Evolutionary conservation across 495 filamentous ascomycete species (phyloP).

Genomic region (Xylaria nigripes): DNA sequence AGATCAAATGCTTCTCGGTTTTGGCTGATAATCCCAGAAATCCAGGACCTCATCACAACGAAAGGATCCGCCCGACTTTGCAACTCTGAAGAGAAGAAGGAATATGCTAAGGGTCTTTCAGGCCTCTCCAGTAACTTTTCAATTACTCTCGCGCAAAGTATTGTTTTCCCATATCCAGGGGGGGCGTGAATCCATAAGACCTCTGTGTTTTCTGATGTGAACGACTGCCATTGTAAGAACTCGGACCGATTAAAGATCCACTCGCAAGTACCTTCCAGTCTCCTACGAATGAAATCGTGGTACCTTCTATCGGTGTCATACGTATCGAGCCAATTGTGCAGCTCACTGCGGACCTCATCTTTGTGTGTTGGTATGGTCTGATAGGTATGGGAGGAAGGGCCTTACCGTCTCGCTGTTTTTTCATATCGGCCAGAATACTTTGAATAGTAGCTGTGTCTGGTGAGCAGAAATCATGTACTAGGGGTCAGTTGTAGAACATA

Average conservation of each 20-base stretch:
- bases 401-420: background rate
- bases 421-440: background rate
- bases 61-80: conserved; percentile 17
- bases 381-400: too few species aligned
- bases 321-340: background rate
- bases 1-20: conserved; percentile 13
- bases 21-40: conserved; percentile 16
- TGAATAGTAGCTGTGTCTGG: background rate
- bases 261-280: conserved; percentile 19
- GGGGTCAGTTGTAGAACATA: background rate
- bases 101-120: conserved; percentile 13
- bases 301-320: background rate
- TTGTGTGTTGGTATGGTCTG: background rate
- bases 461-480: background rate
- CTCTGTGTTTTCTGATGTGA: background rate
- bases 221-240: conserved; percentile 15
- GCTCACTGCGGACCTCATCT: background rate
- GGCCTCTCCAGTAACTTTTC: conserved; percentile 11
- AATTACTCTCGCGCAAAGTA: conserved; percentile 22
- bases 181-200: conserved; percentile 27
- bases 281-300: conserved; percentile 13
- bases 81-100: conserved; percentile 21
- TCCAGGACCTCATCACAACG: conserved; percentile 22
- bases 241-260: conserved; percentile 19
- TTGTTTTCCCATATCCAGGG: conserved; percentile 25